These are phyloP conservation scores for Erysimum cheiranthoides DNA, from an alignment of 345 rosid species.

Conservation along the genomic window DNA sequence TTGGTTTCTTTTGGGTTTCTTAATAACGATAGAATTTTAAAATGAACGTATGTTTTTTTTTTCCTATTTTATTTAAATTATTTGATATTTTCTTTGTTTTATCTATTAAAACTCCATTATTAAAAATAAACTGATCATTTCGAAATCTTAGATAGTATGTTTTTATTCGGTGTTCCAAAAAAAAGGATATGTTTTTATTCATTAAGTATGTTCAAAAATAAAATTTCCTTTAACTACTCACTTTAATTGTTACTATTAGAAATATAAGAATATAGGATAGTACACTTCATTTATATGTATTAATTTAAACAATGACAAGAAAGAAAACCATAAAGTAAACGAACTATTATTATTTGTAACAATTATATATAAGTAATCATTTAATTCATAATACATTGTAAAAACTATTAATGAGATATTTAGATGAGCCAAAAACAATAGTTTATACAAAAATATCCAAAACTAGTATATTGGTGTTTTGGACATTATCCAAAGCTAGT, in stretches of 20 bases:
- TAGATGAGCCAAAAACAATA: too few relatives aligned
- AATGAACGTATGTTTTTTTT: not conserved
- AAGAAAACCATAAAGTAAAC: not conserved
- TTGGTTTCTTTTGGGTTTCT: slow-evolving; percentile 20
- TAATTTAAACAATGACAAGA: not conserved
- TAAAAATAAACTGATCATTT: not conserved
- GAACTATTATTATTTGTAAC: not conserved
- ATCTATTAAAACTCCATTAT: not conserved
- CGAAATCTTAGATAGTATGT: not conserved
- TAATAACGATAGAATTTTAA: not conserved
- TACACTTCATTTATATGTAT: not conserved
- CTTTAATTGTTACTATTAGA: not conserved
- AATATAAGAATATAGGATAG: not conserved
- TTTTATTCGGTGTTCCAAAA: too few relatives aligned
- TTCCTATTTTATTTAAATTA: not conserved
- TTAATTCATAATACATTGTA: not conserved
- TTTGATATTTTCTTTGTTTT: not conserved
- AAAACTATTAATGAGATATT: not conserved
- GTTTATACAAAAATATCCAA: slow-evolving; percentile 21
- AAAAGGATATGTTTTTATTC: not conserved
- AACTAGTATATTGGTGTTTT: slow-evolving; percentile 3
- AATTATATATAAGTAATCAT: not conserved
- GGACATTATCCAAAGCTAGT: slow-evolving; percentile 41
- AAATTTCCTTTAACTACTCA: not conserved
- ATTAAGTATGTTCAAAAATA: not conserved